phyloP scores from a whole-genome alignment of 495 filamentous ascomycete species.

The Massariosphaeria phaeospora region DNA sequence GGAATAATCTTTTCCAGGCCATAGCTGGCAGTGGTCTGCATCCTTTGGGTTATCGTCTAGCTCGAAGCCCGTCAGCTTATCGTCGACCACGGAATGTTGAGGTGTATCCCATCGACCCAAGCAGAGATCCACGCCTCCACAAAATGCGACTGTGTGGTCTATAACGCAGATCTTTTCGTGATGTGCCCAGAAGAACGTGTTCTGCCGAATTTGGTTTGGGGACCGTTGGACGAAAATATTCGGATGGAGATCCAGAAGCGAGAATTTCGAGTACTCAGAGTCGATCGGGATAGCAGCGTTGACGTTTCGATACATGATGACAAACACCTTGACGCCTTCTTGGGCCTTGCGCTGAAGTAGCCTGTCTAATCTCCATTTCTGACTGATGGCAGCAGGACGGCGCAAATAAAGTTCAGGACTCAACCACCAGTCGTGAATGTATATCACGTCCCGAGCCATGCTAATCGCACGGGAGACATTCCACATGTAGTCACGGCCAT shows the following conservation, averaged over 20 bases:
- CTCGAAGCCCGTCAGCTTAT: slow-evolving; percentile 94
- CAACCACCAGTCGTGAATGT: slow-evolving; percentile 99
- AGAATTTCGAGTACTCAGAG: slow-evolving; percentile 98
- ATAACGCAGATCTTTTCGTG: slow-evolving; percentile 96
- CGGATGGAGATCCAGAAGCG: slow-evolving; percentile 88
- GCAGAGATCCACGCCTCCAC: slow-evolving; percentile 94
- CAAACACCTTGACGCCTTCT: slow-evolving; percentile 95
- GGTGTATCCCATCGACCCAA: slow-evolving; percentile 98
- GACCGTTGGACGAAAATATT: slow-evolving; percentile 95
- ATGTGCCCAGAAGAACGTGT: slow-evolving; percentile 99
- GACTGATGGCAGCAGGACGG: slow-evolving; percentile 89
- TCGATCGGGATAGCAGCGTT: slow-evolving; percentile 97
- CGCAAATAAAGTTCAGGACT: slow-evolving; percentile 96
- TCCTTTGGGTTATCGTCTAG: slow-evolving; percentile 70
- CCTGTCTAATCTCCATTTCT: slow-evolving; percentile 96
- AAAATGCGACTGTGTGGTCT: slow-evolving; percentile 92
- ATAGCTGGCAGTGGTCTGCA: slow-evolving; percentile 89
- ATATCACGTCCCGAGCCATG: slow-evolving; percentile 97
- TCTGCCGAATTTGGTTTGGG: slow-evolving; percentile 95
- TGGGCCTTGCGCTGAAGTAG: slow-evolving; percentile 89
- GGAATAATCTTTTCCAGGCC: slow-evolving; percentile 98
- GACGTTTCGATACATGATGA: slow-evolving; percentile 98
- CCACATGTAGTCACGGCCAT: slow-evolving; percentile 99
- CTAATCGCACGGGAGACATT: slow-evolving; percentile 94
- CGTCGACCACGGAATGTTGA: slow-evolving; percentile 82